Evolutionary conservation across 768 basidiomycete genomes (phyloP), one percentile per base, ranked within the genome.

Genomic region (Phanerodontia chrysosporium): DNA sequence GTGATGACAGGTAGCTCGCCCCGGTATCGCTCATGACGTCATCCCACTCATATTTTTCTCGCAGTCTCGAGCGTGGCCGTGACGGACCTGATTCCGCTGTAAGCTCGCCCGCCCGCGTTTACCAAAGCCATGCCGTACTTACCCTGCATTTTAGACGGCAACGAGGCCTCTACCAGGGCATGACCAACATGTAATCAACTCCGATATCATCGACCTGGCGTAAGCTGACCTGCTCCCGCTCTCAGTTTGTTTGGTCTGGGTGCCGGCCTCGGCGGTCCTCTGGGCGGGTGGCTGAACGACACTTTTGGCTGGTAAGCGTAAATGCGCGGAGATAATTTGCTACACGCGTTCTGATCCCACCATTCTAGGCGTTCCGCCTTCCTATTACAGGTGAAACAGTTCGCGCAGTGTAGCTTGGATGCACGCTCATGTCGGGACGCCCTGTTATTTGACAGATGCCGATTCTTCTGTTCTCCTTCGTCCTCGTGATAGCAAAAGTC

Each of bases 21-120:
- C 45, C 4, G 8, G 39, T 57, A 58, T 61, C 24, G 7, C 22
- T 53, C 21, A 54, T 66, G 63, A 58, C 62, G 67, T 65, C 58
- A 64, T 62, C 63, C 32, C 53, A 39, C 48, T 45, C 45, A 49
- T 44, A 48, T 51, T 35, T 18, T 52, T 49, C 48, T 58, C 58
- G 58, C 73, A 94, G 92, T 94, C 28, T 82, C 89, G 49, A 92
- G 87, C 63, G 83, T 97, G 58, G 80, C 92, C 48, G 84, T 93
- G 57, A 88, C 90, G 6, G 95, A 98, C 75, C 77, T 97, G 24
- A 88, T 98, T 59, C 92, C 94, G 14, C 72, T 98, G 87, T 91
- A 67, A 77, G 87, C 77, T 49, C 48, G 51, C 53, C 9, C 14
- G 10, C 51, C 29, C 58, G 39, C 64, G 18, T 27, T 36, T 29